Percentiles rank a stretch among this genome's conserved stretches.
Evolutionary conservation across 225 moss, liverwort and hornwort species (phyloP).

Genomic region (Polytrichum formosum): DNA sequence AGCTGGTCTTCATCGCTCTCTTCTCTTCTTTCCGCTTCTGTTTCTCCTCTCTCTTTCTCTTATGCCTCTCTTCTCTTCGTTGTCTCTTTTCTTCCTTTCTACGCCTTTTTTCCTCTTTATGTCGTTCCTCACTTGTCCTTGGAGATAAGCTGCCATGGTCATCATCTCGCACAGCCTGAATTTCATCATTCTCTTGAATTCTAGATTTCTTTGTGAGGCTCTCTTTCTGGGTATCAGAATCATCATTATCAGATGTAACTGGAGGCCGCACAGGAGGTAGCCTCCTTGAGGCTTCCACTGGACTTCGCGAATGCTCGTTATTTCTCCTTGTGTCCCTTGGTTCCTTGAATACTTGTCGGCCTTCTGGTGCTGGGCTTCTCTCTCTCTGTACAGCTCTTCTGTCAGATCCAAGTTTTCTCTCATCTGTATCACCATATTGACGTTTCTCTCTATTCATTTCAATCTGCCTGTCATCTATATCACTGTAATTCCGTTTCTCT

Average conservation of each 20-base stretch:
- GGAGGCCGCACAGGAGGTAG: conserved; percentile 41
- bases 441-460: conserved; percentile 32
- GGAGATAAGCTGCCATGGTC: conserved; percentile 71
- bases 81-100: conserved; percentile 79
- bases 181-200: conserved; percentile 48
- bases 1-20: conserved; percentile 50
- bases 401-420: conserved; percentile 30
- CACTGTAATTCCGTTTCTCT: conserved; percentile 27
- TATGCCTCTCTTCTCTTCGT: conserved; percentile 82
- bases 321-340: conserved; percentile 28
- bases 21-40: conserved; percentile 73
- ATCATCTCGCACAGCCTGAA: conserved; percentile 38
- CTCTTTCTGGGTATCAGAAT: conserved; percentile 30
- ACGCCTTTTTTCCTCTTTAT: conserved; percentile 64
- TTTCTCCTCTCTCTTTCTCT: conserved; percentile 80
- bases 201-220: conserved; percentile 42
- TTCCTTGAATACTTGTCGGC: conserved; percentile 30
- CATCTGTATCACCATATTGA: conserved; percentile 24
- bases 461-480: conserved; percentile 14
- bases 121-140: conserved; percentile 60
- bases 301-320: conserved; percentile 32
- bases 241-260: conserved; percentile 54
- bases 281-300: conserved; percentile 41
- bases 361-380: conserved; percentile 38
- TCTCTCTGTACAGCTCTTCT: conserved; percentile 46